Conservation (phyloP, 768 basidiomycete species). For the Naganishia antarctica region DNA sequence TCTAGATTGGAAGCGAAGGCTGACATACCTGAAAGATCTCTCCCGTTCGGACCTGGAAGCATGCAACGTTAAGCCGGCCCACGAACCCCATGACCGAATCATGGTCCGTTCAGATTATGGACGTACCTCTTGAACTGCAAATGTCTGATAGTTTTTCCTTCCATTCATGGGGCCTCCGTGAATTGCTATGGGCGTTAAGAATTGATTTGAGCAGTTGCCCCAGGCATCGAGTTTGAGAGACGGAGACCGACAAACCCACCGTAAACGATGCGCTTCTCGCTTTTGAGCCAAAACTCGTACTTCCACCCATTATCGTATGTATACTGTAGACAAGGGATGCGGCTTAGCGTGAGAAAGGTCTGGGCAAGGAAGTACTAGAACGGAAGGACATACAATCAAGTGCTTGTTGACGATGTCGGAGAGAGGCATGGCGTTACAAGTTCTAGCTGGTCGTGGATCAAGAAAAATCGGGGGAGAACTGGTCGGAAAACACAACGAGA, state of each 20-base stretch:
- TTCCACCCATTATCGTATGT: conserved; percentile 25
- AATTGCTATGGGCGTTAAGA: not conserved
- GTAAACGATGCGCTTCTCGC: conserved; percentile 24
- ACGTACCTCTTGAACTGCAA: conserved; percentile 24
- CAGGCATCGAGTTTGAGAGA: not conserved
- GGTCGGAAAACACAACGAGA: too few relatives aligned
- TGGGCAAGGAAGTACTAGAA: too few relatives aligned
- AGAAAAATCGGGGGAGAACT: too few relatives aligned
- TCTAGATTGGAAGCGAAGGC: not conserved
- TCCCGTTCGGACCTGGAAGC: conserved; percentile 17
- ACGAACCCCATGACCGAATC: too few relatives aligned
- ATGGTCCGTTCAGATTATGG: too few relatives aligned
- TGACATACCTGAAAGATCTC: conserved; percentile 27
- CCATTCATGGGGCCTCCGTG: conserved; percentile 30
- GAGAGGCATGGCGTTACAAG: conserved; percentile 1
- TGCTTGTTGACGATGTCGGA: conserved; percentile 21
- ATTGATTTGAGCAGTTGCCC: not conserved
- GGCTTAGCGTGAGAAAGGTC: too few relatives aligned
- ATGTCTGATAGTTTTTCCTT: conserved; percentile 29
- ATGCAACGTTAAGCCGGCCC: not conserved
- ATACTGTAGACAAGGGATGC: not conserved
- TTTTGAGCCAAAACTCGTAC: conserved; percentile 26
- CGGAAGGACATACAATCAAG: not conserved
- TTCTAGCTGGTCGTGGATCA: too few relatives aligned
- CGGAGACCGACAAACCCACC: conserved; percentile 1